A percentile compares a stretch with the other conserved stretches of the same genome.
phyloP scores from a whole-genome alignment of 352 stramenopile genomes.

The Pythium sukuiense region DNA sequence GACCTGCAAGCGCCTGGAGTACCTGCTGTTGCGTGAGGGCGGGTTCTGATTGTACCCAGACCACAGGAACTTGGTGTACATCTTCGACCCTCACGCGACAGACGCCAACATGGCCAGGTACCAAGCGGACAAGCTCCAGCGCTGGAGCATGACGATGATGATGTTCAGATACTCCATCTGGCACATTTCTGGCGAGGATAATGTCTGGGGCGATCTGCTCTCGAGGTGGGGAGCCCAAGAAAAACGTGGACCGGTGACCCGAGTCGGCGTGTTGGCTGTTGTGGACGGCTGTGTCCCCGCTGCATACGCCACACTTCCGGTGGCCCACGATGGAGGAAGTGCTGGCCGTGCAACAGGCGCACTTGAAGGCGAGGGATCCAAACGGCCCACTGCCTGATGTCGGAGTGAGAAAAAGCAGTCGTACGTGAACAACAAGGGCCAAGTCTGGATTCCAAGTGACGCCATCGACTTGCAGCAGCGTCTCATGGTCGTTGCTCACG shows the following conservation, averaged over 20 bases:
- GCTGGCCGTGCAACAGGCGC: not conserved
- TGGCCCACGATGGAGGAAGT: constrained; percentile 21
- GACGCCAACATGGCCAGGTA: constrained; percentile 17
- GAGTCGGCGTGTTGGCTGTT: not conserved
- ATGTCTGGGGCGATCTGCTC: constrained; percentile 37
- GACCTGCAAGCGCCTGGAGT: constrained; percentile 26
- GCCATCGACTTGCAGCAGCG: constrained; percentile 27
- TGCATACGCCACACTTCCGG: constrained; percentile 16
- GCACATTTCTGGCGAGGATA: constrained; percentile 26
- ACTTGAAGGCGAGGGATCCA: not conserved
- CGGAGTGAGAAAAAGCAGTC: constrained; percentile 9
- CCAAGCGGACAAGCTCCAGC: constrained; percentile 33
- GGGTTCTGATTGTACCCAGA: constrained; percentile 28
- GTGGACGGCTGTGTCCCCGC: constrained; percentile 13
- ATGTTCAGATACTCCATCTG: constrained; percentile 18
- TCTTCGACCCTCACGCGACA: constrained; percentile 24
- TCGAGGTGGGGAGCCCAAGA: constrained; percentile 21
- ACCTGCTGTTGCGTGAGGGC: constrained; percentile 19
- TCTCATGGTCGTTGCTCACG: constrained; percentile 29
- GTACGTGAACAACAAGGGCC: not conserved
- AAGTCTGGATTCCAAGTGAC: constrained; percentile 26
- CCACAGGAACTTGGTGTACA: constrained; percentile 28
- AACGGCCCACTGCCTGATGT: not conserved
- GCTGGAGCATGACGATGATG: constrained; percentile 11
- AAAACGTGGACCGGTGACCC: not conserved